These are phyloP conservation scores for Pestalotiopsis sp. DNA, from an alignment of 2,329 filamentous ascomycete genomes.

Conservation along the genomic window DNA sequence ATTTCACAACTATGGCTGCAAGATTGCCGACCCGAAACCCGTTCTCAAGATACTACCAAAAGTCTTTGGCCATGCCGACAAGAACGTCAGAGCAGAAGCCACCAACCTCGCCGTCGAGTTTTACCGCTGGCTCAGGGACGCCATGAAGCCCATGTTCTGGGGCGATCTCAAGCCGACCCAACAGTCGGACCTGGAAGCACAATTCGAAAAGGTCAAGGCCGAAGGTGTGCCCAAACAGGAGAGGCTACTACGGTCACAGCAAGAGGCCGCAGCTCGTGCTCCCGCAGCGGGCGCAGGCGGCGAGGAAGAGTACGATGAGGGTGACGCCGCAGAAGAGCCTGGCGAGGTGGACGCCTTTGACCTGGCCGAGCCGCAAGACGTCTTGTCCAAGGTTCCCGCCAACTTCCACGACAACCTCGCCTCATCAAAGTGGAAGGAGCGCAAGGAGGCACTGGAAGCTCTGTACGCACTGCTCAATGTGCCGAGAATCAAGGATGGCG, in stretches of 20 bases:
- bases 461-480: conserved; percentile 77
- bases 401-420: conserved; percentile 82
- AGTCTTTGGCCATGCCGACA: conserved; percentile 93
- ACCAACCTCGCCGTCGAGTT: conserved; percentile 91
- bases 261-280: conserved; percentile 77
- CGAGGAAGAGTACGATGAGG: conserved; percentile 59
- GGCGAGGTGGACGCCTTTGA: conserved; percentile 80
- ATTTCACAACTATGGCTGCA: conserved; percentile 93
- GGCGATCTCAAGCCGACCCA: conserved; percentile 92
- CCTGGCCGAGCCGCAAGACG: conserved; percentile 83
- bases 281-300: conserved; percentile 61
- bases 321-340: conserved; percentile 60
- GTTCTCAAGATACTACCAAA: conserved; percentile 87
- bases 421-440: conserved; percentile 97
- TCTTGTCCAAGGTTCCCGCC: conserved; percentile 77
- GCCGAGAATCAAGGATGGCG: conserved; percentile 87
- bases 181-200: conserved; percentile 87
- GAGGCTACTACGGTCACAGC: conserved; percentile 83
- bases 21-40: conserved; percentile 89
- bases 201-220: conserved; percentile 91
- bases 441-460: conserved; percentile 90
- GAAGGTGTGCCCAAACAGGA: conserved; percentile 89
- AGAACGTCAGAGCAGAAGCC: conserved; percentile 94
- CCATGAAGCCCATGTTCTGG: conserved; percentile 99
- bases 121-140: conserved; percentile 95